A percentile compares a stretch with the other conserved stretches of the same genome.
phyloP scores from a whole-genome alignment of 139 green algal genomes.

The Chlamydomonas sp. region DNA sequence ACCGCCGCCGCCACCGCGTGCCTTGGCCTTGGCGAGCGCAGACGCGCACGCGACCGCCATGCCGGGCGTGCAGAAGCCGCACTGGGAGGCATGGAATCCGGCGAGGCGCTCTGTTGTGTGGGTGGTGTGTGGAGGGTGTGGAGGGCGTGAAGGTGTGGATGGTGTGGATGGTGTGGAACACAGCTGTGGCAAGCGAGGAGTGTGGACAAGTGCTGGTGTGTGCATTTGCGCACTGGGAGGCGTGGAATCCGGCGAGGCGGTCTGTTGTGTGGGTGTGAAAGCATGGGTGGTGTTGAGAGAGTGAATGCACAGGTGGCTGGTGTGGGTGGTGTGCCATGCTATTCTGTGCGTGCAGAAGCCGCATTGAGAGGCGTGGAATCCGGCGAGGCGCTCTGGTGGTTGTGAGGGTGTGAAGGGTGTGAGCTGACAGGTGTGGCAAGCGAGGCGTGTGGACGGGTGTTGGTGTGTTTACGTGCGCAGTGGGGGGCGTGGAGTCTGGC shows the following conservation, averaged over 20 bases:
- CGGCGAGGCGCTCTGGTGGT: constrained; percentile 22
- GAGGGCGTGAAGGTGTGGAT: neutral
- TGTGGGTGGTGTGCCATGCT: too few species aligned
- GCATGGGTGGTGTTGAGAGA: too few species aligned
- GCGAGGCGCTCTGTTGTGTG: constrained; percentile 24
- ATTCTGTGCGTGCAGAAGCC: constrained; percentile 75
- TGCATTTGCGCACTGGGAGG: too few species aligned
- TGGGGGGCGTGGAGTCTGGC: too few species aligned
- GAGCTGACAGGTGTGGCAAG: neutral
- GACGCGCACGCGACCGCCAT: constrained; percentile 46
- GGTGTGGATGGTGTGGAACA: neutral
- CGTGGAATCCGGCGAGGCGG: constrained; percentile 10
- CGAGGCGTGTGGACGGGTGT: neutral
- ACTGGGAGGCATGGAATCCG: constrained; percentile 50
- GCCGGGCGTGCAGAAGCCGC: constrained; percentile 76
- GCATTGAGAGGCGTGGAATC: constrained; percentile 55
- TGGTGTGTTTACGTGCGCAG: too few species aligned
- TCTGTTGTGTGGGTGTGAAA: neutral
- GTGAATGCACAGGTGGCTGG: too few species aligned
- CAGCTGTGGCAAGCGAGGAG: neutral
- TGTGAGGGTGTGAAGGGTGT: neutral
- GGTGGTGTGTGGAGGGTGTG: neutral
- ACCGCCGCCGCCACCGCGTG: neutral
- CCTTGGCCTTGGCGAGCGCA: constrained; percentile 23
- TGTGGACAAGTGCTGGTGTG: neutral